Conservation (phyloP, 805 yeast species). For the Ogataea kodamae region DNA sequence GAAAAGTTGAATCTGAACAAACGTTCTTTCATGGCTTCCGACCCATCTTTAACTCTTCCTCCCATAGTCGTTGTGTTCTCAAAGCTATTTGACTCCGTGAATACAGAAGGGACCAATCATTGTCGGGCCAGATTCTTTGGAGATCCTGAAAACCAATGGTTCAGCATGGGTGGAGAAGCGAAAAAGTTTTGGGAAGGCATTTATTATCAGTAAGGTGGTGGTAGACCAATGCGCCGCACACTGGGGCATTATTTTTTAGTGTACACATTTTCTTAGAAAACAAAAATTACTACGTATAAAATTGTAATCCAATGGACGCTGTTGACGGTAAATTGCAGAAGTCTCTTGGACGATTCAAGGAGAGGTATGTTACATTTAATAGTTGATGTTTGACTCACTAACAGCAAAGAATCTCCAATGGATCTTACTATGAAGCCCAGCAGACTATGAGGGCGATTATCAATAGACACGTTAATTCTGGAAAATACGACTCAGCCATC, state of each 20-base stretch:
- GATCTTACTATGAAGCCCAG: slow-evolving; percentile 91
- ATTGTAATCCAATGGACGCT: slow-evolving; percentile 13
- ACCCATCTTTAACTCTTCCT: slow-evolving; percentile 15
- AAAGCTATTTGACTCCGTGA: slow-evolving; percentile 33
- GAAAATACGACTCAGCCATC: slow-evolving; percentile 66
- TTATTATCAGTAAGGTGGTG: slow-evolving; percentile 13
- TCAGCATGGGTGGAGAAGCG: slow-evolving; percentile 19
- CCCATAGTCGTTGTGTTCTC: slow-evolving; percentile 29
- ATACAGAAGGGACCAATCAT: slow-evolving; percentile 5
- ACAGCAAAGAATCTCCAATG: slow-evolving; percentile 54
- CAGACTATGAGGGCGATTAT: slow-evolving; percentile 90
- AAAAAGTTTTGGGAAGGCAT: slow-evolving; percentile 15
- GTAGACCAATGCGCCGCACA: slow-evolving; percentile 1
- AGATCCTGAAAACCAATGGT: slow-evolving; percentile 18
- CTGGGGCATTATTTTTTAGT: slow-evolving; percentile 1
- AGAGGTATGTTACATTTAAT: slow-evolving; percentile 25
- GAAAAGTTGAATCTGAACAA: slow-evolving; percentile 16
- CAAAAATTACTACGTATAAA: slow-evolving; percentile 1
- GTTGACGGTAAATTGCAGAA: slow-evolving; percentile 45
- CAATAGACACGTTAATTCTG: slow-evolving; percentile 72
- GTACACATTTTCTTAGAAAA: slow-evolving; percentile 6
- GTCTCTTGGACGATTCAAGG: slow-evolving; percentile 63
- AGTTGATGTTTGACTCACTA: slow-evolving; percentile 1
- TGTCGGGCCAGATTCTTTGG: slow-evolving; percentile 24
- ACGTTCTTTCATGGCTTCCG: slow-evolving; percentile 10